Evolutionary conservation across 805 yeast genomes (phyloP).

Genomic region (Ogataea methanolica): DNA sequence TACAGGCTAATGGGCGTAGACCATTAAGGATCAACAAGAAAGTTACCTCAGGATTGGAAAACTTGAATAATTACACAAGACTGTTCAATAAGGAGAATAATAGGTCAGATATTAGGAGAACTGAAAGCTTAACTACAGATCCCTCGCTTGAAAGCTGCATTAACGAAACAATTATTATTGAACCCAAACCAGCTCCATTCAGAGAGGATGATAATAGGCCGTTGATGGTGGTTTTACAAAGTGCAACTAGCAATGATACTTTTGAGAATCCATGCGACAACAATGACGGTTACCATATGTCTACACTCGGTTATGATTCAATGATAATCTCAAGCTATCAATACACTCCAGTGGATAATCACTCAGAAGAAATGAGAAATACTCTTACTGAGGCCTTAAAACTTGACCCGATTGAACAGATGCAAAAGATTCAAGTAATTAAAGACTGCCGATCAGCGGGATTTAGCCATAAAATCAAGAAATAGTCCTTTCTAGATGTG

Average conservation of each 20-base stretch:
- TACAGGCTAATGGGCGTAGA: slow-evolving; percentile 29
- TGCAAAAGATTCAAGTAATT: not conserved
- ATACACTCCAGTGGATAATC: not conserved
- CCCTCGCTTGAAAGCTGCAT: slow-evolving; percentile 4
- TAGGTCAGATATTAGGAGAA: not conserved
- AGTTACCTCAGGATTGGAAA: slow-evolving; percentile 15
- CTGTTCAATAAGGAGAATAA: slow-evolving; percentile 15
- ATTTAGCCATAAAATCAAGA: too few relatives aligned
- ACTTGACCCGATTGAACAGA: not conserved
- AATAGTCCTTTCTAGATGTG: too few relatives aligned
- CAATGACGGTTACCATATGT: slow-evolving; percentile 1
- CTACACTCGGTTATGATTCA: slow-evolving; percentile 15
- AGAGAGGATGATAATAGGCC: slow-evolving; percentile 7
- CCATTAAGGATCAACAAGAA: slow-evolving; percentile 6
- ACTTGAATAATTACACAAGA: slow-evolving; percentile 12
- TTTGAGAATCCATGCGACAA: not conserved
- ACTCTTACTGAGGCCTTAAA: not conserved
- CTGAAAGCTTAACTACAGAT: not conserved
- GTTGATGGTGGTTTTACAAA: slow-evolving; percentile 15
- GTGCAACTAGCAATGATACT: not conserved
- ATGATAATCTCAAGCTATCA: slow-evolving; percentile 17
- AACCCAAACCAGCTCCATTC: slow-evolving; percentile 9
- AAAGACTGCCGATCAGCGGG: too few relatives aligned
- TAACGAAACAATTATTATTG: slow-evolving; percentile 15
- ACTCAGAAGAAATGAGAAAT: not conserved